A percentile compares a stretch with the other conserved stretches of the same genome.
phyloP scores from a whole-genome alignment of 2,329 filamentous ascomycete species.

The Ceratocystiopsis brevicomis region DNA sequence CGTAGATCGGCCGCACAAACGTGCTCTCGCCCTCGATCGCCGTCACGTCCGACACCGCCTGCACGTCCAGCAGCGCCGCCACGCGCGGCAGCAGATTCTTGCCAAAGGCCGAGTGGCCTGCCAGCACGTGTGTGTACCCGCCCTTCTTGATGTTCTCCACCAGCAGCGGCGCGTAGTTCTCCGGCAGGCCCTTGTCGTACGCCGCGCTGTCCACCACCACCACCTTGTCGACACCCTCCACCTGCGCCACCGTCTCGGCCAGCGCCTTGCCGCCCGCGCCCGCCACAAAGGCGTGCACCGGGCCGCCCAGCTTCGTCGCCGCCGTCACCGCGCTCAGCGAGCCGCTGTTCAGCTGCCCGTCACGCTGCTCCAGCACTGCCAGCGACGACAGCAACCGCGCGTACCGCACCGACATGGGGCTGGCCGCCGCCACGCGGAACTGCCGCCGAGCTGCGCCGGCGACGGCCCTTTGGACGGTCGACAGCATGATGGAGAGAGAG shows the following conservation, averaged over 20 bases:
- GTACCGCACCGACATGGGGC: constrained; percentile 18
- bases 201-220: constrained; percentile 72
- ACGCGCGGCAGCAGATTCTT: constrained; percentile 88
- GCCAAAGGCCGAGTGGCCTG: constrained; percentile 84
- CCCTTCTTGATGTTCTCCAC: constrained; percentile 95
- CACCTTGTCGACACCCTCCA: constrained; percentile 80
- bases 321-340: constrained; percentile 76
- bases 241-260: constrained; percentile 72
- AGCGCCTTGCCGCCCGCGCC: constrained; percentile 57
- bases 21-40: constrained; percentile 76
- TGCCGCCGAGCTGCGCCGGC: constrained; percentile 1
- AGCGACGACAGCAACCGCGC: constrained; percentile 67
- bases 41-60: constrained; percentile 87
- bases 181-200: constrained; percentile 86
- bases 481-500: constrained; percentile 5
- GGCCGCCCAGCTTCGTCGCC: constrained; percentile 67
- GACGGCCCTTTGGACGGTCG: constrained; percentile 7
- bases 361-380: constrained; percentile 78
- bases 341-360: constrained; percentile 66
- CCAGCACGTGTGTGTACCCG: constrained; percentile 79
- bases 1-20: constrained; percentile 92
- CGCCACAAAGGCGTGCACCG: constrained; percentile 73
- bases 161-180: constrained; percentile 84
- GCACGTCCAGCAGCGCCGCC: constrained; percentile 74
- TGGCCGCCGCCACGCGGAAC: constrained; percentile 25